Evolutionary conservation across 768 basidiomycete genomes (phyloP).

Genomic region (Boletus bicolor): DNA sequence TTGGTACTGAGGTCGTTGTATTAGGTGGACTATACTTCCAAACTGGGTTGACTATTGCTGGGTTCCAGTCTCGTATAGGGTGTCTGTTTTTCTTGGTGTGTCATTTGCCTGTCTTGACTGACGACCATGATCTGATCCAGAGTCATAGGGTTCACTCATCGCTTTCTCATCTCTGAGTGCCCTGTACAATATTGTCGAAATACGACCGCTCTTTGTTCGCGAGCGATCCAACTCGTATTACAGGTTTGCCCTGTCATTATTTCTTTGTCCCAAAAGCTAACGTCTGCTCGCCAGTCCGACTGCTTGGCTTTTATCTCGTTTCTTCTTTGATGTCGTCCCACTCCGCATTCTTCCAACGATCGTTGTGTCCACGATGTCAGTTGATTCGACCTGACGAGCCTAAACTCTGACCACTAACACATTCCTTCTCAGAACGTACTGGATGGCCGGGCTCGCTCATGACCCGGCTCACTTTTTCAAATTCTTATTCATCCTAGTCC

Average conservation of each 20-base stretch:
- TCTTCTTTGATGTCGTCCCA: conserved; percentile 88
- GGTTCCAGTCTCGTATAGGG: conserved; percentile 92
- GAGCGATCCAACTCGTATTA: conserved; percentile 87
- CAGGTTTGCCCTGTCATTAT: conserved; percentile 44
- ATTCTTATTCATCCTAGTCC: conserved; percentile 83
- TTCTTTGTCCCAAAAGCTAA: not conserved
- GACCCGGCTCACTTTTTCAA: conserved; percentile 90
- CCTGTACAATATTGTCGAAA: conserved; percentile 81
- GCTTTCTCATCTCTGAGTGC: conserved; percentile 92
- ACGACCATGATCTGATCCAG: conserved; percentile 6
- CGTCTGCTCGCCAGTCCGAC: conserved; percentile 54
- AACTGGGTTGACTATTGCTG: conserved; percentile 77
- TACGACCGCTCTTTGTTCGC: conserved; percentile 82
- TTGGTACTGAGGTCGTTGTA: not conserved
- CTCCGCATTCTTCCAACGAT: conserved; percentile 88
- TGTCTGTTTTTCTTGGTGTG: conserved; percentile 88
- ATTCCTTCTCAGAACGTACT: conserved; percentile 61
- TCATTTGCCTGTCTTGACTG: not conserved
- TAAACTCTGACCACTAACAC: conserved; percentile 3
- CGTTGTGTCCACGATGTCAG: conserved; percentile 79
- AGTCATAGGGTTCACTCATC: conserved; percentile 72
- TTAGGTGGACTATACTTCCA: conserved; percentile 84
- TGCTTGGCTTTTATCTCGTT: conserved; percentile 85
- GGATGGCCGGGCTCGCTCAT: conserved; percentile 89
- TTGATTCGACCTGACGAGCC: not conserved